Evolutionary conservation across 202 grass and related monocot genomes (phyloP), one percentile per base, ranked within the genome.

Genomic region (Elaeis oleifera): DNA sequence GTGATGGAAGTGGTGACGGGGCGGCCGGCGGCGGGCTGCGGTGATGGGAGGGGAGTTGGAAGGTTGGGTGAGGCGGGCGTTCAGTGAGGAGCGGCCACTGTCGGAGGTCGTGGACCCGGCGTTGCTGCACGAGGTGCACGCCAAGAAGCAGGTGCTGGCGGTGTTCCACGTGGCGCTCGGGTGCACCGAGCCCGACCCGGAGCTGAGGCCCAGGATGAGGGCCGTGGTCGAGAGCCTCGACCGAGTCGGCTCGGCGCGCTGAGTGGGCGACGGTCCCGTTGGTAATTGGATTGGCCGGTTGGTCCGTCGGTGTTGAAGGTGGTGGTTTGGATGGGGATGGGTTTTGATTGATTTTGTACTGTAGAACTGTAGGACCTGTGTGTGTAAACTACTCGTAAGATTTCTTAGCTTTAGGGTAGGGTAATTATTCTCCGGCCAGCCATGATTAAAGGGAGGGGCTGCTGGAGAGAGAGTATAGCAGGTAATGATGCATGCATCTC

Each of bases 91-190:
- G 50, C 22, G 50, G 23, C 64, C 64, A 17, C 26, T 67, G 50
- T 67, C 64, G 64, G 64, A 67, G 22, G 17, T 67, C 17, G 64
- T 67, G 16, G 64, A 67, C 17, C 51, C 50, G 51, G 64, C 13
- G n/a, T 24, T 67, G 17, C 61, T 64, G 39, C 61, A 24, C 20
- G 61, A 64, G 61, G 51, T 54, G 6, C 64, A 32, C 14, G 64
- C 51, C 50, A 28, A 32, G 64, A 52, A 28, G 51, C 50, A 67
- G 50, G 64, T 67, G 24, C 16, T 67, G 3, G 24, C 51, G 24
- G 64, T 54, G 64, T 67, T 67, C 17, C 64, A 67, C 51, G 64
- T 54, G 6, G 64, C 64, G 6, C 50, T 67, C 5, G 50, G 17
- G 26, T 67, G 64, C 51, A 67, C 64, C 16, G 51, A 29, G 51